Evolutionary conservation across 2,329 filamentous ascomycete genomes (phyloP).

Genomic region (Elsinoe necatrix): DNA sequence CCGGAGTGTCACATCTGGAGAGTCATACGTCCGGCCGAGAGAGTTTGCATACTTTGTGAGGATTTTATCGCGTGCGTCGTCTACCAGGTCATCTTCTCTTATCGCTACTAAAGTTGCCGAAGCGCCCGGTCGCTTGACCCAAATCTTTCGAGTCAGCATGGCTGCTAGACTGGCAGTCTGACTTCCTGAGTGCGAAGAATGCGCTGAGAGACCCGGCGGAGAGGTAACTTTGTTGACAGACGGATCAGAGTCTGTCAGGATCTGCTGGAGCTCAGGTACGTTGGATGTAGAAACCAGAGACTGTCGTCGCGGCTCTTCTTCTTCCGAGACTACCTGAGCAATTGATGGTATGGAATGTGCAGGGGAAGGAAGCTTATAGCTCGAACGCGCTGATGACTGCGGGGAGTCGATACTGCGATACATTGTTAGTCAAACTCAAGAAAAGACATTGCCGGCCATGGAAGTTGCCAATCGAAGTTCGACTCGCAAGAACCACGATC

Average conservation of each 20-base stretch:
- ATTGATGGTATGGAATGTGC: not conserved
- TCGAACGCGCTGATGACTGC: not conserved
- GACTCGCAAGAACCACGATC: not conserved
- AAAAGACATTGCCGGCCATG: not conserved
- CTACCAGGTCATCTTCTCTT: constrained; percentile 80
- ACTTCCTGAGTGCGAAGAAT: constrained; percentile 6
- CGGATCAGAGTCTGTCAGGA: constrained; percentile 1
- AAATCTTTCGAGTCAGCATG: constrained; percentile 32
- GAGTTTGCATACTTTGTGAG: constrained; percentile 91
- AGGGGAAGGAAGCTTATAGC: not conserved
- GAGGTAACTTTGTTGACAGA: not conserved
- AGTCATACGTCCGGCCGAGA: constrained; percentile 77
- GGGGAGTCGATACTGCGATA: not conserved
- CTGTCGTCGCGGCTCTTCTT: constrained; percentile 4
- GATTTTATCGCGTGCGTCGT: constrained; percentile 89
- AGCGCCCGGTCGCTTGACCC: constrained; percentile 80
- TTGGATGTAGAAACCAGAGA: constrained; percentile 8
- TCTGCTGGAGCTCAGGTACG: constrained; percentile 6
- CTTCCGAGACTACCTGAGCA: not conserved
- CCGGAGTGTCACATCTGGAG: constrained; percentile 77
- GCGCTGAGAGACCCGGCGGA: not conserved
- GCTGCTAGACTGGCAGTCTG: constrained; percentile 4
- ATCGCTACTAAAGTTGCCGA: constrained; percentile 83
- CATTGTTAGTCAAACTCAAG: not conserved
- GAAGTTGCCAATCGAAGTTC: not conserved